Conservation (phyloP, 2,329 filamentous ascomycete genomes). For the Nemania bipapillata region DNA sequence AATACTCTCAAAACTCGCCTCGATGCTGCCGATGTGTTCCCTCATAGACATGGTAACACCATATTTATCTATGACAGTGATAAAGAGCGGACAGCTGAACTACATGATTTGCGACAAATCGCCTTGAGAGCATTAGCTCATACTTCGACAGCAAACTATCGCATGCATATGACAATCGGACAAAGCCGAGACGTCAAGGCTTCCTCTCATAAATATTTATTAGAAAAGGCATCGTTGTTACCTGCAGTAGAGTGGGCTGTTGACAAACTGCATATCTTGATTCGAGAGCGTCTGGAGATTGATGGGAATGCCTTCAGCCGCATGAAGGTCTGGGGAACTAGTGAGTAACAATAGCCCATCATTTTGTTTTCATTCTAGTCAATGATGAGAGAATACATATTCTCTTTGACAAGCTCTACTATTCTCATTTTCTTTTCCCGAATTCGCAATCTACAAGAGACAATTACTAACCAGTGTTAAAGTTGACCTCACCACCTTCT, state of each 20-base stretch:
- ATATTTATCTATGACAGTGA: constrained; percentile 57
- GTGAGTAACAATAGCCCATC: constrained; percentile 22
- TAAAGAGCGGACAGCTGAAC: constrained; percentile 25
- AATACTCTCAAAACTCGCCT: constrained; percentile 50
- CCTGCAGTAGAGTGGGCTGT: constrained; percentile 62
- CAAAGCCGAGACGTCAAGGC: constrained; percentile 63
- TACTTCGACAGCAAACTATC: constrained; percentile 48
- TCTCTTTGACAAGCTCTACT: not conserved
- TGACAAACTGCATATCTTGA: constrained; percentile 62
- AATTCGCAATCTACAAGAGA: not conserved
- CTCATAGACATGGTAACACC: constrained; percentile 62
- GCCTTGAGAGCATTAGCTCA: constrained; percentile 55
- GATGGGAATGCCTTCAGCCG: constrained; percentile 52
- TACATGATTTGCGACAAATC: constrained; percentile 52
- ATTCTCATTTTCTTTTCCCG: not conserved
- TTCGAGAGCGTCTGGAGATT: constrained; percentile 57
- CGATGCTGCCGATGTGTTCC: constrained; percentile 59
- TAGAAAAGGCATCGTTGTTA: constrained; percentile 64
- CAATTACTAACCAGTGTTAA: constrained; percentile 7
- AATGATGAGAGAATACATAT: too few relatives aligned
- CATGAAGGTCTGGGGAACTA: constrained; percentile 68
- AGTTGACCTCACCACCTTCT: constrained; percentile 53
- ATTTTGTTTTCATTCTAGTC: not conserved
- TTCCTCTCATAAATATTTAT: constrained; percentile 61
- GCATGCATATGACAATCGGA: constrained; percentile 69